A percentile compares a stretch with the other conserved stretches of the same genome.
Evolutionary conservation across 208 protist species (phyloP).

Genomic region (Trichomonas tenax): DNA sequence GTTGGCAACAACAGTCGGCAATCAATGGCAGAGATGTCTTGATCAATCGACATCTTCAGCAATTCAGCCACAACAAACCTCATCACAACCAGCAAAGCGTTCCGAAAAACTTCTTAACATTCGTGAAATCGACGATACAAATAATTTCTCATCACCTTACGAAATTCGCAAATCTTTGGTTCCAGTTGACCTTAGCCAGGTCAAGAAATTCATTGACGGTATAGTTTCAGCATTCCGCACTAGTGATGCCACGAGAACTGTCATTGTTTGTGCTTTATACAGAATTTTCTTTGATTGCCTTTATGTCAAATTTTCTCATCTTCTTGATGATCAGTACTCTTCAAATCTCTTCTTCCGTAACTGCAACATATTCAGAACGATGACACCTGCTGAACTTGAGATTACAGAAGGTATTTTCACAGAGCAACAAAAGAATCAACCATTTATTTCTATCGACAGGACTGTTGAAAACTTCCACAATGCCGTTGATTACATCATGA

Average conservation of each 20-base stretch:
- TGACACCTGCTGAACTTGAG: not conserved
- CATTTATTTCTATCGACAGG: not conserved
- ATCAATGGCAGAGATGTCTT: not conserved
- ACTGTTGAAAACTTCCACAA: not conserved
- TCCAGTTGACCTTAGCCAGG: not conserved
- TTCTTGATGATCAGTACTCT: not conserved
- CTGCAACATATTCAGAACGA: not conserved
- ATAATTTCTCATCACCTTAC: not conserved
- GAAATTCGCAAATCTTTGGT: not conserved
- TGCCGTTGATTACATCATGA: not conserved
- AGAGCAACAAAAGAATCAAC: not conserved
- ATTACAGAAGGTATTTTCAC: not conserved
- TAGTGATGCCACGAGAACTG: not conserved
- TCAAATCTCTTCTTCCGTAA: not conserved
- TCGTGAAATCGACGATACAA: not conserved
- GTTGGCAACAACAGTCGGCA: not conserved
- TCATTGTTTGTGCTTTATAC: not conserved
- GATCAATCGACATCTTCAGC: not conserved
- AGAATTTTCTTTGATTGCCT: not conserved
- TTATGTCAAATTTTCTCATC: not conserved
- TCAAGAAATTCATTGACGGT: not conserved
- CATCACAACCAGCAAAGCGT: not conserved
- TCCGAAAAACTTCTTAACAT: not conserved
- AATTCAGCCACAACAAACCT: not conserved
- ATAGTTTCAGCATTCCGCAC: not conserved